Evolutionary conservation across 805 yeast species (phyloP).

Genomic region (Allodekkera sacchari): DNA sequence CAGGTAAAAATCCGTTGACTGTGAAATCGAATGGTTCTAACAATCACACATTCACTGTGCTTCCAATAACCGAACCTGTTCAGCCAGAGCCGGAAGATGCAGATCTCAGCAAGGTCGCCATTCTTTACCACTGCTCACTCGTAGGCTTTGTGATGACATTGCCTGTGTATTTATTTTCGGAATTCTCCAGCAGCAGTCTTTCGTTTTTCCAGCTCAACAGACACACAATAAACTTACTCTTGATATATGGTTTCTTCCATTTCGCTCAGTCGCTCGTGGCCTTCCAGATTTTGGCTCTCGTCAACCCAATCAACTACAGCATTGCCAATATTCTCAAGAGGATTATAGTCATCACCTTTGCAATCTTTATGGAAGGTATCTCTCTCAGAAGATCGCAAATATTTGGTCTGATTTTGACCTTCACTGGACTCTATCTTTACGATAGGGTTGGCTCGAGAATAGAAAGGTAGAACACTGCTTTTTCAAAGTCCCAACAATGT

Average conservation of each 20-base stretch:
- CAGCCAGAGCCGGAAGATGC: constrained; percentile 9
- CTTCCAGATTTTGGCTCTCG: constrained; percentile 62
- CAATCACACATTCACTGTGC: constrained; percentile 3
- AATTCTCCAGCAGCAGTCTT: constrained; percentile 29
- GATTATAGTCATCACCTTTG: constrained; percentile 59
- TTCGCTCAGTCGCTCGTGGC: constrained; percentile 68
- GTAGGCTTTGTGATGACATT: constrained; percentile 61
- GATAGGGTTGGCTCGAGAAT: too few relatives aligned
- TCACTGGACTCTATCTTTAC: constrained; percentile 58
- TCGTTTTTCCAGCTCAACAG: constrained; percentile 23
- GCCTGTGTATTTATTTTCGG: constrained; percentile 58
- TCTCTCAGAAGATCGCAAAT: constrained; percentile 32
- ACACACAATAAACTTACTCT: constrained; percentile 29
- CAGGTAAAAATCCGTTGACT: constrained; percentile 32
- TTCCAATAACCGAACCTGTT: constrained; percentile 6
- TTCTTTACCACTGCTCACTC: constrained; percentile 61
- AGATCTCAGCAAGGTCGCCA: constrained; percentile 38
- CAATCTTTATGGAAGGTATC: constrained; percentile 56
- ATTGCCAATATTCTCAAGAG: constrained; percentile 72
- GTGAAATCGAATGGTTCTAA: constrained; percentile 1
- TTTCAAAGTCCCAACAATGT: too few relatives aligned
- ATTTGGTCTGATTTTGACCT: constrained; percentile 47
- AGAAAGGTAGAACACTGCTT: too few relatives aligned
- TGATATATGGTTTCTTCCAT: constrained; percentile 62
- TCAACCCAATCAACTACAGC: constrained; percentile 71